Conservation (phyloP, 163 green algal species). For the Prototheca stagnorum region DNA sequence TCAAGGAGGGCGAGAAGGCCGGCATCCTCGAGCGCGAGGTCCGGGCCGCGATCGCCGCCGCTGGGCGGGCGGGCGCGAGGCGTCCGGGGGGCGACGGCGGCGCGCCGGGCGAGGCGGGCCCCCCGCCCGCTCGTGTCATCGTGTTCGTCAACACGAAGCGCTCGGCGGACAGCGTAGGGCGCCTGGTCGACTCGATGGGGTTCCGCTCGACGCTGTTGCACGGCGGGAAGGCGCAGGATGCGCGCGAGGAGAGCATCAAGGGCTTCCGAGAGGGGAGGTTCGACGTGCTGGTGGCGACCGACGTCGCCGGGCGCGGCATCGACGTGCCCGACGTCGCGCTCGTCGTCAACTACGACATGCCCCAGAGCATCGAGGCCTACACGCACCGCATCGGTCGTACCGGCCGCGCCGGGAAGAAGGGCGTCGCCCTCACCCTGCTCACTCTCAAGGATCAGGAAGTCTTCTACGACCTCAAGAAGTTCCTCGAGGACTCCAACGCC, state of each 20-base stretch:
- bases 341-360: slow-evolving; percentile 99
- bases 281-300: slow-evolving; percentile 91
- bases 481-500: slow-evolving; percentile 33
- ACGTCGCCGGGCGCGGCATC: slow-evolving; percentile 89
- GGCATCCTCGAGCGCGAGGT: slow-evolving; percentile 37
- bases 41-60: too few species aligned
- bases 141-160: slow-evolving; percentile 94
- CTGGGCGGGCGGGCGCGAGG: slow-evolving; percentile 6
- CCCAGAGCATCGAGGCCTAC: slow-evolving; percentile 85
- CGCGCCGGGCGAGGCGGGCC: background rate
- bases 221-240: slow-evolving; percentile 81
- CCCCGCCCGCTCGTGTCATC: too few species aligned
- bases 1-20: slow-evolving; percentile 84
- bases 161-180: slow-evolving; percentile 61
- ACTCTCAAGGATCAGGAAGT: slow-evolving; percentile 55
- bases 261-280: slow-evolving; percentile 75
- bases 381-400: slow-evolving; percentile 95
- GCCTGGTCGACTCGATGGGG: slow-evolving; percentile 41
- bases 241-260: slow-evolving; percentile 66
- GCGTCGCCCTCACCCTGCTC: slow-evolving; percentile 79
- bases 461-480: slow-evolving; percentile 89
- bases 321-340: slow-evolving; percentile 63
- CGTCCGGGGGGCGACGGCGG: too few species aligned
- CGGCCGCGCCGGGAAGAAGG: slow-evolving; percentile 70
- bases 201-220: slow-evolving; percentile 71